phyloP scores from a whole-genome alignment of 495 filamentous ascomycete species.

The Penicillium crystallinum region DNA sequence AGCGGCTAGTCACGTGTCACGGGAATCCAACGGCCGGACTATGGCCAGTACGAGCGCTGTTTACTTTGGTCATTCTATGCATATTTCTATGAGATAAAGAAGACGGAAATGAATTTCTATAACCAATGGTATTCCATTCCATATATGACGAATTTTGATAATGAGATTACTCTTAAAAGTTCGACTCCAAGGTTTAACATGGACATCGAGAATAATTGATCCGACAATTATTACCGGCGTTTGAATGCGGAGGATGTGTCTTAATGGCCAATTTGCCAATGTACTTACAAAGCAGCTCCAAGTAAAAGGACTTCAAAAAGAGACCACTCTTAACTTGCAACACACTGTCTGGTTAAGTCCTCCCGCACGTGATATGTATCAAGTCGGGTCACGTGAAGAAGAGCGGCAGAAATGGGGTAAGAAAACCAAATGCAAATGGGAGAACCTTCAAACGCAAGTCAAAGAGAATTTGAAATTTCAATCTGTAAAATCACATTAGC shows the following conservation, averaged over 20 bases:
- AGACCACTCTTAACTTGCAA: neutral
- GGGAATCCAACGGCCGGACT: slow-evolving; percentile 8
- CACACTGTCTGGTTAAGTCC: neutral
- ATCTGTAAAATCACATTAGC: too few species aligned
- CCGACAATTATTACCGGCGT: neutral
- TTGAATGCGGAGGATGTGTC: too few species aligned
- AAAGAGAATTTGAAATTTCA: neutral
- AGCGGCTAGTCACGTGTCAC: slow-evolving; percentile 34
- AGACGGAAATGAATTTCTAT: too few species aligned
- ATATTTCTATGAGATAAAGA: neutral
- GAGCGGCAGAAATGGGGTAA: neutral
- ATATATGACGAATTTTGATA: neutral
- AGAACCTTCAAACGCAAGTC: neutral
- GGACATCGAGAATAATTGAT: neutral
- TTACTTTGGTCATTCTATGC: neutral
- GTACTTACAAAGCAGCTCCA: too few species aligned
- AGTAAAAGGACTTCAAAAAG: too few species aligned
- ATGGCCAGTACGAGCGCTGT: neutral
- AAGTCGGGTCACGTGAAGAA: neutral
- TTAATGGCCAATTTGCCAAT: too few species aligned
- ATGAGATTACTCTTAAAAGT: neutral
- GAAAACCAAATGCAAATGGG: neutral
- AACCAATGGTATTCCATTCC: neutral
- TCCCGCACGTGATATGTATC: neutral
- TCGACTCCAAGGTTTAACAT: neutral